Evolutionary conservation across 257 asterid species (phyloP).

Genomic region (Catharanthus roseus): DNA sequence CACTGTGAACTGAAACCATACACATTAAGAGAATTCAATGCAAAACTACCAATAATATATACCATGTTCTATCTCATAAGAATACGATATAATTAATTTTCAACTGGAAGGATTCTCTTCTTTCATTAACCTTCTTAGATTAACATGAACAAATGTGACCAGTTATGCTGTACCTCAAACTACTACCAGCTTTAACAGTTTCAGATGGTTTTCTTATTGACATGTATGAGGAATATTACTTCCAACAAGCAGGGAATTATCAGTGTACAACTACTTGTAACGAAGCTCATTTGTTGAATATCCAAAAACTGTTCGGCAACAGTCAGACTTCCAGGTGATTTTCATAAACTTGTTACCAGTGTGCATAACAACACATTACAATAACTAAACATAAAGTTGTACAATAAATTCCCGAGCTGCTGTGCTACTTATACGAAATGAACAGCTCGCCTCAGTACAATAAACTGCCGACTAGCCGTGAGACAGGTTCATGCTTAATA

Average conservation of each 20-base stretch:
- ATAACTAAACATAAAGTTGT: neutral
- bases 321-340: neutral
- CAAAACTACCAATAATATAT: no score
- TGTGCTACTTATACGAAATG: neutral
- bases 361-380: neutral
- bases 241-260: neutral
- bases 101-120: neutral
- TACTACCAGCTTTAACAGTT: neutral
- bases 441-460: neutral
- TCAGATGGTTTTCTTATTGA: neutral
- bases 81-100: neutral
- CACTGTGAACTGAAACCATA: conserved; percentile 45
- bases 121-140: neutral
- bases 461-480: neutral
- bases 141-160: neutral
- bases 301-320: neutral
- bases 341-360: neutral
- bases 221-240: neutral
- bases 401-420: neutral
- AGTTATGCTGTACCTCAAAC: neutral
- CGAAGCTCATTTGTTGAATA: neutral
- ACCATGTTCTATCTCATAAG: neutral
- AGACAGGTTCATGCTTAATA: neutral
- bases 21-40: no score
- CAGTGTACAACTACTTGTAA: neutral